Base-by-base conservation (phyloP, 2,329 filamentous ascomycete species). In the Colletotrichum viniferum region DNA sequence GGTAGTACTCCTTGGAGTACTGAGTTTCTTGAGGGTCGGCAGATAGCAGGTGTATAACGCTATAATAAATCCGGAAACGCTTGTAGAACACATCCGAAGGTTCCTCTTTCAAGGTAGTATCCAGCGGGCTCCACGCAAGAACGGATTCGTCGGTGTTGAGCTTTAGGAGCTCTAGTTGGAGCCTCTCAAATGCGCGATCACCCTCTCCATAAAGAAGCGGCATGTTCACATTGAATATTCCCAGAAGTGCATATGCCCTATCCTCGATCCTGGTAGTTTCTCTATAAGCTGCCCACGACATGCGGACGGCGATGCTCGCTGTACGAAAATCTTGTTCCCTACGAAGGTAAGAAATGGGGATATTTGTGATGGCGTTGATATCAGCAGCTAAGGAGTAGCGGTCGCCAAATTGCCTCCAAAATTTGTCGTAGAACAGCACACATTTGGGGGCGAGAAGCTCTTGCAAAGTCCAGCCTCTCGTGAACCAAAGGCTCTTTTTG, bases 141-240 rank as follows among this genome's bases (percentile, higher is more conserved):
- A 79, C 76, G 3, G 77, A 76, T 21, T 75, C 61, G 26, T 79
- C 78, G 3, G 74, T 21, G 2, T 69, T 70, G 2, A 65, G 12
- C 5, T 67, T 70, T 5, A 79, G 55, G 21, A 82, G 80, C 32
- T 81, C 79, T 6, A 80, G 75, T 26, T 82, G 80, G 1, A 82
- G 66, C 10, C 81, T 71, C 14, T 71, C 26, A 34, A 82, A 82
- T 5, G 80, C 79, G 34, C 67, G 61, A 2, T 56, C 56, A 2
- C 80, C 79, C 43, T 83, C 82, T 10, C 81, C 81, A 43, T 82
- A 83, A 2, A 81, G 67, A 12, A 83, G 72, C 2, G 80, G 78
- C 78, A 84, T 81, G 18, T 77, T 78, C 0, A 84, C 71, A 7
- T 75, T 78, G 12, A 84, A 82, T 7, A 83, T 69, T 0, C 82